A percentile compares a stretch with the other conserved stretches of the same genome.
Evolutionary conservation across 805 yeast genomes (phyloP).

Genomic region (Wickerhamiella sergipiensis): DNA sequence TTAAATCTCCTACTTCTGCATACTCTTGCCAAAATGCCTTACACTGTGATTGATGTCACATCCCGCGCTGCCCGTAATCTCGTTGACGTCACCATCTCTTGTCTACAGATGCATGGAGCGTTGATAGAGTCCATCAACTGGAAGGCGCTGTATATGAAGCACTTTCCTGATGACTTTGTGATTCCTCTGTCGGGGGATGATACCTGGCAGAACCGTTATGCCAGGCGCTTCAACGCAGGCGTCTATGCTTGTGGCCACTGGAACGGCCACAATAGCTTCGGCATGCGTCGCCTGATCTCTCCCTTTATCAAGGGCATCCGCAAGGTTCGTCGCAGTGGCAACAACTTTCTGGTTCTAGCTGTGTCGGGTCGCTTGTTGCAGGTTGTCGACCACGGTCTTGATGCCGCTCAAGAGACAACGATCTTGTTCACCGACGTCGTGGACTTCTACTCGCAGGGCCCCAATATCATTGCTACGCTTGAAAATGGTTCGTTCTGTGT

Average conservation of each 20-base stretch:
- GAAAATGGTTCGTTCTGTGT: neutral
- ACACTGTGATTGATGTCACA: too few species aligned
- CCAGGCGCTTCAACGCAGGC: neutral
- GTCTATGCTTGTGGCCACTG: neutral
- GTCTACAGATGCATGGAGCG: neutral
- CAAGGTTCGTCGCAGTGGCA: neutral
- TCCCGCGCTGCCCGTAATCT: neutral
- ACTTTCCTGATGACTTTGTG: neutral
- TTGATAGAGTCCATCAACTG: neutral
- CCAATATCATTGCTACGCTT: neutral
- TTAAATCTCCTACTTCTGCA: too few species aligned
- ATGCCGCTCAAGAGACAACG: neutral
- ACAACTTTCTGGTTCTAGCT: neutral
- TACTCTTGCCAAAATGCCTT: too few species aligned
- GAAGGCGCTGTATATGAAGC: neutral
- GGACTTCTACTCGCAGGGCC: neutral
- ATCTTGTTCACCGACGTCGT: neutral
- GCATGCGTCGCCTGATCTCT: neutral
- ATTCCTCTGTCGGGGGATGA: neutral
- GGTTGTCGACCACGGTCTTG: neutral
- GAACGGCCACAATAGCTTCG: neutral
- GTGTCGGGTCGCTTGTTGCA: neutral
- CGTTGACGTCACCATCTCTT: neutral
- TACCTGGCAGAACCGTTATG: neutral
- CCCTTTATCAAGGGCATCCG: neutral